Conservation (phyloP, 352 stramenopile species). For the Globisporangium sylvaticum region DNA sequence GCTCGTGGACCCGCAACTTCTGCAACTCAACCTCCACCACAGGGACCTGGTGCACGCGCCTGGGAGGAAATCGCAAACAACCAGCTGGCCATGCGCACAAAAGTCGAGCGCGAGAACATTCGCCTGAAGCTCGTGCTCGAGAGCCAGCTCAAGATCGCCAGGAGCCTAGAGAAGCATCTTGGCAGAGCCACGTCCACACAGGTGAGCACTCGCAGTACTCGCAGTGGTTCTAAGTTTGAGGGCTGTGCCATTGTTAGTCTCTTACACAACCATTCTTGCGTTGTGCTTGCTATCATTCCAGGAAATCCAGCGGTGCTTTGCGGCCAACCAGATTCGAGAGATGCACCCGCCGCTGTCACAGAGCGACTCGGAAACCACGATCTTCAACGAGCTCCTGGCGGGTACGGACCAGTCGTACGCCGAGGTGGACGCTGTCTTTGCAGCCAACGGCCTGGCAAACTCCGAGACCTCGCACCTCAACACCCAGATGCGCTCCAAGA, state of each 20-base stretch:
- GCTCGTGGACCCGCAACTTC: not conserved
- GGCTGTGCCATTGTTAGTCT: not conserved
- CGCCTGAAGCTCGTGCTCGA: slow-evolving; percentile 48
- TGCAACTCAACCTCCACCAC: not conserved
- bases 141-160: slow-evolving; percentile 38
- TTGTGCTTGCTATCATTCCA: not conserved
- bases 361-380: not conserved
- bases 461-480: slow-evolving; percentile 22
- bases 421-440: slow-evolving; percentile 23
- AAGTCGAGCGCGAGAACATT: slow-evolving; percentile 41
- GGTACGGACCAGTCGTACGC: slow-evolving; percentile 23
- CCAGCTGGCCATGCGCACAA: not conserved
- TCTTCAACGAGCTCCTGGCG: slow-evolving; percentile 22
- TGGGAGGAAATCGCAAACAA: slow-evolving; percentile 8
- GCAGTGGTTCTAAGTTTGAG: not conserved
- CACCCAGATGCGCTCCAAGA: slow-evolving; percentile 20
- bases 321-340: not conserved
- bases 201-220: not conserved
- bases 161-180: slow-evolving; percentile 28
- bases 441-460: slow-evolving; percentile 16
- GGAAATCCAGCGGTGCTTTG: slow-evolving; percentile 2
- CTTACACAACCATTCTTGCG: not conserved
- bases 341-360: not conserved
- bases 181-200: not conserved
- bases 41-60: not conserved